Base-by-base conservation (phyloP, 306 rosid genomes). In the Pueraria montana region DNA sequence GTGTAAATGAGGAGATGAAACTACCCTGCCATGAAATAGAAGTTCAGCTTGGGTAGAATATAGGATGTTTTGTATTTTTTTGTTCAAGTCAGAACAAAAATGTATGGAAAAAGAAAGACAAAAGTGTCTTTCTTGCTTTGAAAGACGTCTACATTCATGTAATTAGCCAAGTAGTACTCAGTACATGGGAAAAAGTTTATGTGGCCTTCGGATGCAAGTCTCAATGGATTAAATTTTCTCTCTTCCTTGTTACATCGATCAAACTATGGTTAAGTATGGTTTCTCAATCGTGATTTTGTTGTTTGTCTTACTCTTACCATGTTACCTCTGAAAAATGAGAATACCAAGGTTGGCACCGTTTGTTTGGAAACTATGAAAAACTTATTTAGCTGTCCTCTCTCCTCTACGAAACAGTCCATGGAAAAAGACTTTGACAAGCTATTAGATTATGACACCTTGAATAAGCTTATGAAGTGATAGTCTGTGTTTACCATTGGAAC, bases 1-100 rank as follows among this genome's bases (percentile, higher is more conserved):
- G 85, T 75, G 87, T 87, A 82, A 78, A 83, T 78, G 26, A 72
- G 76, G 8, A 72, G 14, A 72, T 65, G 69, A 66, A 76, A 55
- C 82, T 69, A 24, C 70, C 81, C 72, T 81, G 86, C 85, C 82
- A 84, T 23, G 27, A 79, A 56, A 53, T 56, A 23, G 43, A 81
- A 78, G 50, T 24, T 45, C 43, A 64, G 38, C 17, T 74, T 74
- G 84, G 89, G 84, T 30, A 34, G 80, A 23, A 66, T 52, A 74
- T 84, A 84, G 87, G 75, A 72, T 76, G 49, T 55, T 86, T 66
- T 78, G 81, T 78, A 65, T 9, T 38, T 78, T 45, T 56, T 72
- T 61, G 76, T 80, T 85, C 18, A 27, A 52, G 40, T 64, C 56
- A 56, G 24, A 58, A 77, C 80, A 81, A 85, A 81, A 11, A 36